phyloP scores from a whole-genome alignment of 306 rosid species.

The Vigna trinervia region DNA sequence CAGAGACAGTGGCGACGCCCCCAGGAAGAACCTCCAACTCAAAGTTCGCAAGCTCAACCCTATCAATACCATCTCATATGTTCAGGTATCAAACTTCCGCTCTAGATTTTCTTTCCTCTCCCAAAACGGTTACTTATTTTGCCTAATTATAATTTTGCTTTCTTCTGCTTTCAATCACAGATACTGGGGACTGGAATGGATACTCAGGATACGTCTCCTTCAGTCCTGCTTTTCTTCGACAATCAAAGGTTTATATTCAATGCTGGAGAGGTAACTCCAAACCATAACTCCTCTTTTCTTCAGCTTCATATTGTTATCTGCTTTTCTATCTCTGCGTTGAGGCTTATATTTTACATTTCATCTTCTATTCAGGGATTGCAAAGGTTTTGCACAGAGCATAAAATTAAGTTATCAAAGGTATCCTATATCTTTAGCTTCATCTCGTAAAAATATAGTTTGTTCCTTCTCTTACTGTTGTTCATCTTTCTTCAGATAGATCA shows the following conservation, averaged over 20 bases:
- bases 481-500: constrained; percentile 76
- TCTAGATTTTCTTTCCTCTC: background rate
- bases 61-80: constrained; percentile 68
- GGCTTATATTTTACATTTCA: background rate
- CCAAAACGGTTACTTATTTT: background rate
- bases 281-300: background rate
- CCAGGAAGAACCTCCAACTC: constrained; percentile 63
- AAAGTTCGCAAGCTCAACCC: constrained; percentile 76
- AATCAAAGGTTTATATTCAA: constrained; percentile 85
- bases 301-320: background rate
- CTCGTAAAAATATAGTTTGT: constrained; percentile 30
- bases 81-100: constrained; percentile 57
- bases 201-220: constrained; percentile 90
- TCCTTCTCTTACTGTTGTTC: constrained; percentile 12
- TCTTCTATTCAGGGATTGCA: constrained; percentile 71
- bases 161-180: constrained; percentile 38
- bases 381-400: constrained; percentile 89
- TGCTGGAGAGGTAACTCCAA: constrained; percentile 78
- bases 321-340: background rate
- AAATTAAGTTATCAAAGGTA: constrained; percentile 83
- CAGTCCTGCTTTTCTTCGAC: constrained; percentile 89
- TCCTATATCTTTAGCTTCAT: constrained; percentile 22
- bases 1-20: constrained; percentile 53
- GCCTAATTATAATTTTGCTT: background rate
- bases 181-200: constrained; percentile 92